Conservation (phyloP, 2,329 filamentous ascomycete species). For the Clarireedia paspali region DNA sequence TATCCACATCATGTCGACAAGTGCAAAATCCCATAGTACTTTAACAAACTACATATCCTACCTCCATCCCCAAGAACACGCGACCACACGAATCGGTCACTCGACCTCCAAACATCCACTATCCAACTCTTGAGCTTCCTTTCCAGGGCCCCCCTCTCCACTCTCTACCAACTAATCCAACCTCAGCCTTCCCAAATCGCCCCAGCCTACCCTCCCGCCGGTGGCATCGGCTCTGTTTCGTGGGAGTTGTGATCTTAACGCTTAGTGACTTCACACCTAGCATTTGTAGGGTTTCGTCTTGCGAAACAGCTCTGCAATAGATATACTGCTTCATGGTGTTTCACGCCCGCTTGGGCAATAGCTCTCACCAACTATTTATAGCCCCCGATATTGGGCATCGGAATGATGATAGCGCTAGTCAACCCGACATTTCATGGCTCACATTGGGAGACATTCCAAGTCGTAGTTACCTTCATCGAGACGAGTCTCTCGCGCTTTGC, state of each 20-base stretch:
- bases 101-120: too few relatives aligned
- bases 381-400: slow-evolving; percentile 30
- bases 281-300: slow-evolving; percentile 34
- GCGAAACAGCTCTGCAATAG: slow-evolving; percentile 27
- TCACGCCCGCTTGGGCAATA: neutral
- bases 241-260: slow-evolving; percentile 33
- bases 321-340: slow-evolving; percentile 31
- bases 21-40: too few relatives aligned
- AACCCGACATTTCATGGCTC: slow-evolving; percentile 16
- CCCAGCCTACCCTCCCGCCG: too few relatives aligned
- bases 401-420: slow-evolving; percentile 28
- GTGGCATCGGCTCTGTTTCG: slow-evolving; percentile 33
- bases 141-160: too few relatives aligned
- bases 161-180: too few relatives aligned
- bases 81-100: too few relatives aligned
- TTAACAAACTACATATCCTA: too few relatives aligned
- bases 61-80: too few relatives aligned
- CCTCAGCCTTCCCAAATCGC: too few relatives aligned
- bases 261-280: slow-evolving; percentile 34
- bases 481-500: slow-evolving; percentile 18
- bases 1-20: too few relatives aligned
- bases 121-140: too few relatives aligned
- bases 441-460: slow-evolving; percentile 14
- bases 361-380: slow-evolving; percentile 11
- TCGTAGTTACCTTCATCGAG: slow-evolving; percentile 13